Conservation (phyloP, 352 stramenopile species). For the Phytophthora hibernalis region DNA sequence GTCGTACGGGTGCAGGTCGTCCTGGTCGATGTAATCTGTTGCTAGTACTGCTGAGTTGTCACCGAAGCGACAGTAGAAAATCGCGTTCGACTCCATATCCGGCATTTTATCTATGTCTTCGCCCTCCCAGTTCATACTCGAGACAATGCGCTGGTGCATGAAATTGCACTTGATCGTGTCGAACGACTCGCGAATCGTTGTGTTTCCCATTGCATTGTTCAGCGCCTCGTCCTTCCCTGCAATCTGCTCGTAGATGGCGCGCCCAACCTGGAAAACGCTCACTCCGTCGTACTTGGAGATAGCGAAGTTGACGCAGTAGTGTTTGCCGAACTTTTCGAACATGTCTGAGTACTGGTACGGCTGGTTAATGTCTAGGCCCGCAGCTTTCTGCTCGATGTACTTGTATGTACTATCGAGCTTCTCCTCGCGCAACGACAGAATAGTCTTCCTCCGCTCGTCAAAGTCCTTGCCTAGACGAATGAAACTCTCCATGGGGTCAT, state of each 20-base stretch:
- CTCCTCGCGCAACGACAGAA: constrained; percentile 69
- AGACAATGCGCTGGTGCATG: constrained; percentile 82
- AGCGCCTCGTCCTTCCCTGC: constrained; percentile 67
- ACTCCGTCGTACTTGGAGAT: constrained; percentile 80
- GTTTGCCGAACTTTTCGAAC: constrained; percentile 86
- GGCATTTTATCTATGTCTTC: constrained; percentile 53
- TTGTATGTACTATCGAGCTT: constrained; percentile 84
- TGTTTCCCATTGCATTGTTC: constrained; percentile 60
- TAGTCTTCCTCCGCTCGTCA: constrained; percentile 63
- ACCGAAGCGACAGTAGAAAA: constrained; percentile 71
- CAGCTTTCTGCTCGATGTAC: constrained; percentile 79
- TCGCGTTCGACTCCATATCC: constrained; percentile 76
- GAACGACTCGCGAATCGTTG: constrained; percentile 74
- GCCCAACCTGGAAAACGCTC: constrained; percentile 64
- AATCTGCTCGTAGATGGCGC: constrained; percentile 79
- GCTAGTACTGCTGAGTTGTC: constrained; percentile 72
- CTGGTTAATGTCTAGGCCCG: constrained; percentile 59
- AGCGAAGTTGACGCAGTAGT: constrained; percentile 79
- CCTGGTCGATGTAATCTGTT: constrained; percentile 81
- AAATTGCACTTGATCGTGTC: constrained; percentile 85
- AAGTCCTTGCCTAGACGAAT: constrained; percentile 72
- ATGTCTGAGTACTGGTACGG: constrained; percentile 79
- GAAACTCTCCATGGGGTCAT: constrained; percentile 84
- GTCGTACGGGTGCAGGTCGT: constrained; percentile 81
- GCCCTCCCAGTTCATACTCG: constrained; percentile 72